A percentile compares a stretch with the other conserved stretches of the same genome.
Conservation (phyloP, 108 stramenopile genomes). For the Nitzschia putrida region DNA sequence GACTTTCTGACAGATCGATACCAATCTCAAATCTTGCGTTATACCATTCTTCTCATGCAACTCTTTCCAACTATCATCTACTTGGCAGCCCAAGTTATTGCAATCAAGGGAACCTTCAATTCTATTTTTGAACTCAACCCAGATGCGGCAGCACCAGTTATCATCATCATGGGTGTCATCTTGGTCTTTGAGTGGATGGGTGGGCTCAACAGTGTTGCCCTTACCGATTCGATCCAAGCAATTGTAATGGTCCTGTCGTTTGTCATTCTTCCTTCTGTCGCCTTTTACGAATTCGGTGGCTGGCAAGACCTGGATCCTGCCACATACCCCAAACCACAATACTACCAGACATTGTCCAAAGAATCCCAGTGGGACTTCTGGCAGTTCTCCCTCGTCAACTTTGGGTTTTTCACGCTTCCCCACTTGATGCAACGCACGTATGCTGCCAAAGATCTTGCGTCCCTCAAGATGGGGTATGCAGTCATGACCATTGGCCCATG, state of each 20-base stretch:
- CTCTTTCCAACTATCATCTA: slow-evolving; percentile 37
- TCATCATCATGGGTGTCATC: slow-evolving; percentile 34
- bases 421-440: too few relatives aligned
- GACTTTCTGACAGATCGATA: slow-evolving; percentile 54
- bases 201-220: slow-evolving; percentile 36
- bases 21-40: slow-evolving; percentile 36
- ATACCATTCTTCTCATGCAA: slow-evolving; percentile 36
- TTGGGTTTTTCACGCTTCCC: slow-evolving; percentile 44
- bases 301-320: slow-evolving; percentile 34
- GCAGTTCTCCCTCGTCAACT: slow-evolving; percentile 37
- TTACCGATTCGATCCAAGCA: slow-evolving; percentile 39
- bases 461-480: slow-evolving; percentile 27
- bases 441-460: slow-evolving; percentile 34
- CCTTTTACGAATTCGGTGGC: slow-evolving; percentile 26
- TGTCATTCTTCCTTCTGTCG: slow-evolving; percentile 21
- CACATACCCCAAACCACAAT: slow-evolving; percentile 29
- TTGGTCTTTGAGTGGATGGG: slow-evolving; percentile 47
- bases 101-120: too few relatives aligned
- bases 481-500: slow-evolving; percentile 28
- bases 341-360: slow-evolving; percentile 32
- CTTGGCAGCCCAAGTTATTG: slow-evolving; percentile 41
- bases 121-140: slow-evolving; percentile 33
- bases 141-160: slow-evolving; percentile 25
- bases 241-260: slow-evolving; percentile 32
- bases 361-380: slow-evolving; percentile 36